These are phyloP conservation scores for Tetrapisispora iriomotensis DNA, from an alignment of 805 yeast genomes.

Conservation along the genomic window DNA sequence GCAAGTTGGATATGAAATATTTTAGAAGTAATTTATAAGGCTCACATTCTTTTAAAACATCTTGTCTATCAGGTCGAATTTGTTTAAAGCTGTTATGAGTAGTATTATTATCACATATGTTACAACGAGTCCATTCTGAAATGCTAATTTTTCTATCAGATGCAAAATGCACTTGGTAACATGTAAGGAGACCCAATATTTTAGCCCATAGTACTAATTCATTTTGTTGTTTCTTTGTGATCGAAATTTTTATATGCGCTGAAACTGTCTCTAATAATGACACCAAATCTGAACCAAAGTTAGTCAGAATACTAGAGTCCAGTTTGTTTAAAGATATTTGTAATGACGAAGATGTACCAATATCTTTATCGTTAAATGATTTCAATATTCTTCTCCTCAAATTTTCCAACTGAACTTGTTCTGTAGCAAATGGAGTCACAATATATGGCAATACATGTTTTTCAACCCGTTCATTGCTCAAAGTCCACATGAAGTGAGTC, in stretches of 20 bases:
- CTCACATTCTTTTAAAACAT: constrained; percentile 9
- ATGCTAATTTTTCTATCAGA: not conserved
- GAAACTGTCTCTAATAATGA: constrained; percentile 11
- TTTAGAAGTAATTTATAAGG: constrained; percentile 24
- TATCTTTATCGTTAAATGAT: not conserved
- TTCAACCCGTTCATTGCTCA: not conserved
- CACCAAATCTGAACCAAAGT: constrained; percentile 3
- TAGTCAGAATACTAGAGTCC: constrained; percentile 8
- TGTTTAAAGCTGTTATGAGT: constrained; percentile 7
- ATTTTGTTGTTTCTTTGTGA: constrained; percentile 12
- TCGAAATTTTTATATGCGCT: constrained; percentile 8
- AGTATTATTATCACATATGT: constrained; percentile 15
- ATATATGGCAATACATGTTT: not conserved
- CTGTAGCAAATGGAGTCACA: constrained; percentile 9
- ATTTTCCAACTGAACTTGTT: constrained; percentile 16
- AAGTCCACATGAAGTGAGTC: constrained; percentile 7
- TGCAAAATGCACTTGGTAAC: constrained; percentile 10
- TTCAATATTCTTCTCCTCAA: constrained; percentile 11
- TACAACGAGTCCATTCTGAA: constrained; percentile 11
- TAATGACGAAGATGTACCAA: constrained; percentile 2
- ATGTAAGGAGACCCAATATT: constrained; percentile 17
- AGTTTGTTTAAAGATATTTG: constrained; percentile 5
- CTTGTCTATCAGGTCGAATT: constrained; percentile 27
- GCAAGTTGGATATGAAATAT: constrained; percentile 17
- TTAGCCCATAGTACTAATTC: constrained; percentile 13